phyloP scores from a whole-genome alignment of 257 asterid genomes.

The Paraleonurus japonicus region DNA sequence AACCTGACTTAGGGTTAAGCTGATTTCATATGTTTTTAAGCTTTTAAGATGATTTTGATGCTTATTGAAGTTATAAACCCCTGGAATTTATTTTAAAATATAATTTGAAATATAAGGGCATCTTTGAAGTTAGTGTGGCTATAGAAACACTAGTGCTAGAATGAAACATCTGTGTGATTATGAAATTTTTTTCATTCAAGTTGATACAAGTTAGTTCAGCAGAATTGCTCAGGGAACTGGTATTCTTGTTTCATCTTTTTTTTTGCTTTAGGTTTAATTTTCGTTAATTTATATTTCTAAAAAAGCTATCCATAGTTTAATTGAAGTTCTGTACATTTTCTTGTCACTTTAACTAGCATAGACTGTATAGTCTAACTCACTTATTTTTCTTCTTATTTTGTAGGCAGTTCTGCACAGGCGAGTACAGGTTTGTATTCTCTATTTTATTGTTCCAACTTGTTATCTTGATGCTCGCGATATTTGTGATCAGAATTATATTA shows the following conservation, averaged over 20 bases:
- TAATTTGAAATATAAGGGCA: not conserved
- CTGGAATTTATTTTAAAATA: not conserved
- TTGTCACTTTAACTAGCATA: not conserved
- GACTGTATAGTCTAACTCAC: not conserved
- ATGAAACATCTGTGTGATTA: not conserved
- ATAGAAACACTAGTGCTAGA: not conserved
- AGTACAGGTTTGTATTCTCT: slow-evolving; percentile 55
- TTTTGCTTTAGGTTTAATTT: not conserved
- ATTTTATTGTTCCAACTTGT: not conserved
- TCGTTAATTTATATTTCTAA: not conserved
- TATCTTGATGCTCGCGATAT: not conserved
- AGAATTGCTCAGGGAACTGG: not conserved
- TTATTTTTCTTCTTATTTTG: slow-evolving; percentile 16
- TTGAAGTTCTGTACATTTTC: not conserved
- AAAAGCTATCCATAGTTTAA: not conserved
- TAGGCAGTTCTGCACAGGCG: slow-evolving; percentile 95
- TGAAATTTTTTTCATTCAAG: not conserved
- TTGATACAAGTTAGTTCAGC: not conserved
- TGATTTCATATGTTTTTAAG: not conserved
- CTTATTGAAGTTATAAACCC: not conserved
- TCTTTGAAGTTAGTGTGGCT: not conserved
- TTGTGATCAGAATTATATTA: not conserved
- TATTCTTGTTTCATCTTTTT: not conserved
- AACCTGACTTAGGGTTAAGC: not conserved
- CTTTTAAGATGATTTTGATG: not conserved